Evolutionary conservation across 1,139 yeast genomes (phyloP).

Genomic region (Yamadazyma membranifaciens): DNA sequence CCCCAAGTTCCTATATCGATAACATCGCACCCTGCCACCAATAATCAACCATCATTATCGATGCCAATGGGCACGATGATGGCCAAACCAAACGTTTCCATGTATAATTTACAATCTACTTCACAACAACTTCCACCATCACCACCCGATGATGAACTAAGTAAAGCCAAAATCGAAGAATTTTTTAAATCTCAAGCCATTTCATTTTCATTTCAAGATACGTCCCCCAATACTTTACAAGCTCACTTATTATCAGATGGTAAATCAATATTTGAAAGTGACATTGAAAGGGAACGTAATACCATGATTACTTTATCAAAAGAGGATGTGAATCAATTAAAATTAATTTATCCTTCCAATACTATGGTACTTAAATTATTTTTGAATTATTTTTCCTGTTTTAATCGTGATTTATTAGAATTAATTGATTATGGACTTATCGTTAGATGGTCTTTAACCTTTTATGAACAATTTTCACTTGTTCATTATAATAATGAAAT

Average conservation of each 20-base stretch:
- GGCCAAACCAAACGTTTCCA: too few relatives aligned
- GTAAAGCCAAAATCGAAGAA: not conserved
- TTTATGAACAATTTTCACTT: slow-evolving; percentile 5
- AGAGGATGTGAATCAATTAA: slow-evolving; percentile 20
- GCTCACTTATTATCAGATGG: slow-evolving; percentile 1
- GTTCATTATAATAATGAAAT: slow-evolving; percentile 7
- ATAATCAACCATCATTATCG: too few relatives aligned
- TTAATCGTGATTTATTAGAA: slow-evolving; percentile 18
- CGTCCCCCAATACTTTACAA: not conserved
- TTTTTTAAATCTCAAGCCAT: not conserved
- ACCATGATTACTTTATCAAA: slow-evolving; percentile 11
- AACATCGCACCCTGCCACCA: too few relatives aligned
- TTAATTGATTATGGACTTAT: slow-evolving; percentile 16
- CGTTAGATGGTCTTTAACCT: slow-evolving; percentile 7
- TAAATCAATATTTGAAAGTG: slow-evolving; percentile 11
- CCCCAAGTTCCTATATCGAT: too few relatives aligned
- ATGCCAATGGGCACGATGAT: too few relatives aligned
- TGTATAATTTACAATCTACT: too few relatives aligned
- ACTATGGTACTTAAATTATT: slow-evolving; percentile 13
- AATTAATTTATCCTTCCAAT: slow-evolving; percentile 17
- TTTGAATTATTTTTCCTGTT: slow-evolving; percentile 15
- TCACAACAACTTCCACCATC: too few relatives aligned
- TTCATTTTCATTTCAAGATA: slow-evolving; percentile 1
- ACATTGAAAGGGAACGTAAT: slow-evolving; percentile 11
- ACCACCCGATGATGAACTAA: not conserved